Percentiles rank a stretch among this genome's conserved stretches.
phyloP scores from a whole-genome alignment of 1,139 yeast genomes.

The Saccharomyces pastorianus region DNA sequence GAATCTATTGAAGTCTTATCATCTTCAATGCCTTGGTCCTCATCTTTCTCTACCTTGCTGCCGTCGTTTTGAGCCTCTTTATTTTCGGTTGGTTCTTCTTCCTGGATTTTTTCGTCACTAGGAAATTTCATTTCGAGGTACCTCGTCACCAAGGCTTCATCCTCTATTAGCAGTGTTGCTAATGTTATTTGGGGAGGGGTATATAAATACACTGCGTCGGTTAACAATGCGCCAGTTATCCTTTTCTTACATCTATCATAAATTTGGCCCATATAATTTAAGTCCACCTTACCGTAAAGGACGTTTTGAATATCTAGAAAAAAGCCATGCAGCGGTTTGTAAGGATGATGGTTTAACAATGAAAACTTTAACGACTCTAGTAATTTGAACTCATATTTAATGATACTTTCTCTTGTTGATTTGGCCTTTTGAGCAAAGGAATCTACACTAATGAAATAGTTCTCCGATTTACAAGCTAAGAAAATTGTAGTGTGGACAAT shows the following conservation, averaged over 20 bases:
- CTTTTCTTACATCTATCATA: constrained; percentile 64
- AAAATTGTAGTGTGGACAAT: constrained; percentile 79
- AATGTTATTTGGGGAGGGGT: constrained; percentile 95
- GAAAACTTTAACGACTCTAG: constrained; percentile 72
- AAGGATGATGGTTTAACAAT: constrained; percentile 79
- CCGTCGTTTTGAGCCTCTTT: constrained; percentile 3
- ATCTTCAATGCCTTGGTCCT: constrained; percentile 2
- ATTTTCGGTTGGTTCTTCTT: constrained; percentile 3
- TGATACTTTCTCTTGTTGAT: constrained; percentile 53
- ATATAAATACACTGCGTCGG: constrained; percentile 68
- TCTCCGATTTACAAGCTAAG: constrained; percentile 87
- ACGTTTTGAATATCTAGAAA: constrained; percentile 77
- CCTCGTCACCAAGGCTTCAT: constrained; percentile 53
- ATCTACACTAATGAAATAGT: constrained; percentile 77
- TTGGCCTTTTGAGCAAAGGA: constrained; percentile 69
- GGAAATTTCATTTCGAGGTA: constrained; percentile 56
- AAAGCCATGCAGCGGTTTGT: constrained; percentile 82
- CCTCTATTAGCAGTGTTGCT: constrained; percentile 66
- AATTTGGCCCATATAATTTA: constrained; percentile 36
- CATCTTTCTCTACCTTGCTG: constrained; percentile 10
- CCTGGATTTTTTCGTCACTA: constrained; percentile 20
- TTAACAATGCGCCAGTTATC: constrained; percentile 56
- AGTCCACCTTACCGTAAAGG: constrained; percentile 35
- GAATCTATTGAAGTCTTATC: constrained; percentile 26
- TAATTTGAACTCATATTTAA: constrained; percentile 70